A percentile compares a stretch with the other conserved stretches of the same genome.
Evolutionary conservation across 1,139 yeast species (phyloP).

Genomic region (Petasospora rhodanensis): DNA sequence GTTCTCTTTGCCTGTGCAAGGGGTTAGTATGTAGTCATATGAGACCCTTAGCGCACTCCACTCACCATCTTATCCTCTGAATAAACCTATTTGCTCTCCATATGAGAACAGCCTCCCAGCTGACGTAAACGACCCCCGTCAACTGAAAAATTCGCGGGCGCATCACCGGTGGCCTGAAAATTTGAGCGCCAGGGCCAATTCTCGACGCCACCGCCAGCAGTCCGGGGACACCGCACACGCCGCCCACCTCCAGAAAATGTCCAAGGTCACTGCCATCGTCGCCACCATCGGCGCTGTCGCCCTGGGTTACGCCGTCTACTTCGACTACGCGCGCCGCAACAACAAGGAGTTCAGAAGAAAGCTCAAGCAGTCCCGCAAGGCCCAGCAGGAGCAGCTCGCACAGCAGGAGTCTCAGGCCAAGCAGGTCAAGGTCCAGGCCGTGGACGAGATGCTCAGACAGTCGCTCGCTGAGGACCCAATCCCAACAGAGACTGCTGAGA

Average conservation of each 20-base stretch:
- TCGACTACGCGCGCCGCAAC: slow-evolving; percentile 87
- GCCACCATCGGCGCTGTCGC: slow-evolving; percentile 52
- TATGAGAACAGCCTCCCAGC: too few relatives aligned
- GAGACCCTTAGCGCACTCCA: too few relatives aligned
- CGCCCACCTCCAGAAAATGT: slow-evolving; percentile 21
- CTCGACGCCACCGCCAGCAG: too few relatives aligned
- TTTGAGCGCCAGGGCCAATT: too few relatives aligned
- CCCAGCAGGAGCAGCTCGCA: slow-evolving; percentile 54
- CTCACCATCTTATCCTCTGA: too few relatives aligned
- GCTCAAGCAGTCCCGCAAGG: slow-evolving; percentile 58
- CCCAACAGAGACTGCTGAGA: slow-evolving; percentile 61
- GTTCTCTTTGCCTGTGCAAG: slow-evolving; percentile 33
- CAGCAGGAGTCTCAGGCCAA: slow-evolving; percentile 55
- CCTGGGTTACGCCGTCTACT: slow-evolving; percentile 79
- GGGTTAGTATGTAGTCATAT: background rate
- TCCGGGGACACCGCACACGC: too few relatives aligned
- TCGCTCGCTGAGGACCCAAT: slow-evolving; percentile 69
- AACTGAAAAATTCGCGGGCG: too few relatives aligned
- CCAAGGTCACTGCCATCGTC: slow-evolving; percentile 35
- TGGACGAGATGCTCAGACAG: slow-evolving; percentile 56
- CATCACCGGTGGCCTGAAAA: too few relatives aligned
- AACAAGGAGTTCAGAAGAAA: slow-evolving; percentile 75
- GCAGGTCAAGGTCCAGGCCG: slow-evolving; percentile 54
- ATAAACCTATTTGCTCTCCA: too few relatives aligned
- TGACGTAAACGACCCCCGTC: too few relatives aligned